phyloP scores from a whole-genome alignment of 2,329 filamentous ascomycete species.

The Dothidotthia symphoricarpi region DNA sequence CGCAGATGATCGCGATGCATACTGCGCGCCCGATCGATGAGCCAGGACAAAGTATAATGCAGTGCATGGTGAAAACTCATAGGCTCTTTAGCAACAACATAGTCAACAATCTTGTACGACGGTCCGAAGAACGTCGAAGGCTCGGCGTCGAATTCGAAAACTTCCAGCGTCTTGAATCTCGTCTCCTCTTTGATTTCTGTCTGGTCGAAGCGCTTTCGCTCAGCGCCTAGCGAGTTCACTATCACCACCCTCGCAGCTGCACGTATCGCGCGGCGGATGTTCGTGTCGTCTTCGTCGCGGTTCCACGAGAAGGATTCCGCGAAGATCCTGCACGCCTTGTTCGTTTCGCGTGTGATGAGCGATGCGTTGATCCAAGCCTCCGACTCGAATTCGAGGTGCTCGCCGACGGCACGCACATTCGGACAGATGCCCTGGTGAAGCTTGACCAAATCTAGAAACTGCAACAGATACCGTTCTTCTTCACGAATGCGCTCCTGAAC shows the following conservation, averaged over 20 bases:
- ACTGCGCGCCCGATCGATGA: constrained; percentile 82
- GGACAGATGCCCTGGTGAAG: constrained; percentile 96
- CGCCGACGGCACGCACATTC: constrained; percentile 84
- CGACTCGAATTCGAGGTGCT: constrained; percentile 97
- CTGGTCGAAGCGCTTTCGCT: constrained; percentile 78
- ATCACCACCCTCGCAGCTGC: constrained; percentile 81
- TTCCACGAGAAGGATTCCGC: constrained; percentile 78
- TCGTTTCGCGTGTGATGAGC: constrained; percentile 90
- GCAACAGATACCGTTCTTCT: constrained; percentile 83
- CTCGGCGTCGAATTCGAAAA: constrained; percentile 73
- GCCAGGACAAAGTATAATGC: constrained; percentile 94
- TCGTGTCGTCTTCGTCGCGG: constrained; percentile 61
- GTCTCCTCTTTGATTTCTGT: constrained; percentile 86
- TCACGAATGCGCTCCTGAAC: constrained; percentile 81
- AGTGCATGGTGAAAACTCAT: constrained; percentile 98
- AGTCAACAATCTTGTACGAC: constrained; percentile 68
- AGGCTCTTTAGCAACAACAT: constrained; percentile 80
- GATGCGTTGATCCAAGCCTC: constrained; percentile 98
- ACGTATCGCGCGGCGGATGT: constrained; percentile 69
- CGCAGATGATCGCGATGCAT: constrained; percentile 67
- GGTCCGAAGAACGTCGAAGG: constrained; percentile 28
- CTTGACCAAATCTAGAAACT: constrained; percentile 94
- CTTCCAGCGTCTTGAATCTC: constrained; percentile 72
- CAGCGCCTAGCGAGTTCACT: constrained; percentile 83
- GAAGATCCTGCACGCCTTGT: constrained; percentile 83